Conservation (phyloP, 2,329 filamentous ascomycete genomes). For the Talaromyces funiculosus region DNA sequence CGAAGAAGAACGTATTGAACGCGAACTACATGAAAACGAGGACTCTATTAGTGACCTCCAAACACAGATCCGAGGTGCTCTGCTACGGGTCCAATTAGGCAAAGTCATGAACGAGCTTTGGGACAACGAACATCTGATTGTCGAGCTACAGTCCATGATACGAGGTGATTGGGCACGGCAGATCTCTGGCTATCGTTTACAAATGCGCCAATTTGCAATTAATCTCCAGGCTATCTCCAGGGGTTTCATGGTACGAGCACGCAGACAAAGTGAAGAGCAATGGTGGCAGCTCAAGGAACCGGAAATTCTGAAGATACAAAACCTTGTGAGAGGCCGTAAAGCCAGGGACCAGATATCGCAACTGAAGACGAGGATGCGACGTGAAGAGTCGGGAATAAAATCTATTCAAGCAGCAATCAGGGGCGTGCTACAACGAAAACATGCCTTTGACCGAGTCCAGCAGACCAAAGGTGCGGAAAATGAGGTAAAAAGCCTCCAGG, state of each 20-base stretch:
- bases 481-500: constrained; percentile 56
- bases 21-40: constrained; percentile 75
- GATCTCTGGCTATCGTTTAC: constrained; percentile 71
- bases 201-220: constrained; percentile 75
- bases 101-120: constrained; percentile 82
- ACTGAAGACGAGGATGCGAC: constrained; percentile 34
- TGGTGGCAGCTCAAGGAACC: constrained; percentile 69
- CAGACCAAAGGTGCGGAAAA: constrained; percentile 59
- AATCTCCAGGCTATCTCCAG: constrained; percentile 73
- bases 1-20: constrained; percentile 79
- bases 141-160: constrained; percentile 79
- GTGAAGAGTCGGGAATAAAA: constrained; percentile 41
- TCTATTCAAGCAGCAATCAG: constrained; percentile 53
- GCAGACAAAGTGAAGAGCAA: constrained; percentile 56
- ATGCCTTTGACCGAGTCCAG: constrained; percentile 50
- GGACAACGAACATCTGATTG: constrained; percentile 71
- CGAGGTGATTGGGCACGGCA: constrained; percentile 84
- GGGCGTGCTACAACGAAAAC: constrained; percentile 40
- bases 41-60: constrained; percentile 71
- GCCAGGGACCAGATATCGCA: constrained; percentile 39
- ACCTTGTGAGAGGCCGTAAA: constrained; percentile 59
- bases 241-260: constrained; percentile 66
- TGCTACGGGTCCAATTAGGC: constrained; percentile 70
- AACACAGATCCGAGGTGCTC: constrained; percentile 74
- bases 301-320: constrained; percentile 75